A percentile compares a stretch with the other conserved stretches of the same genome.
phyloP scores from a whole-genome alignment of 306 rosid genomes.

The Fagus sylvatica region DNA sequence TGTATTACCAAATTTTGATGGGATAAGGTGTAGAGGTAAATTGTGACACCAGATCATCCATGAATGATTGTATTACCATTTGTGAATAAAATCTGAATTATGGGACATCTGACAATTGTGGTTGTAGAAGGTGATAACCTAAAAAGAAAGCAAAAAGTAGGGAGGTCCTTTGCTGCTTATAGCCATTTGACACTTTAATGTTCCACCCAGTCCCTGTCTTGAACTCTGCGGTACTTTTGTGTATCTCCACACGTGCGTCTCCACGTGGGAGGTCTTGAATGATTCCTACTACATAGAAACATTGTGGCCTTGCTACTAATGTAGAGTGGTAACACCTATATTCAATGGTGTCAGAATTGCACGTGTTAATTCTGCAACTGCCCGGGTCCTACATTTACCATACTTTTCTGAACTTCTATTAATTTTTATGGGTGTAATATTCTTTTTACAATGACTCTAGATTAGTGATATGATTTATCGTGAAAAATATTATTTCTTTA shows the following conservation, averaged over 20 bases:
- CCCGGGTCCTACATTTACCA: background rate
- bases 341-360: conserved; percentile 64
- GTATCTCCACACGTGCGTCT: conserved; percentile 39
- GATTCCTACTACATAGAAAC: conserved; percentile 24
- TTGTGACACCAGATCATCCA: too few relatives aligned
- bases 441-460: too few relatives aligned
- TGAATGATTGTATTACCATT: too few relatives aligned
- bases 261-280: conserved; percentile 38
- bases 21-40: too few relatives aligned
- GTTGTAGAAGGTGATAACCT: conserved; percentile 31
- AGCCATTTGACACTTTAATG: too few relatives aligned
- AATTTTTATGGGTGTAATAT: too few relatives aligned
- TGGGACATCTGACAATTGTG: conserved; percentile 37
- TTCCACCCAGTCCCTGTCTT: too few relatives aligned
- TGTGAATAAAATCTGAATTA: background rate
- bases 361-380: conserved; percentile 36
- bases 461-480: too few relatives aligned
- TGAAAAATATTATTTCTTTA: too few relatives aligned
- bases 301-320: conserved; percentile 11
- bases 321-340: conserved; percentile 9
- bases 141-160: too few relatives aligned
- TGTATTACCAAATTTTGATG: too few relatives aligned
- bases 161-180: background rate
- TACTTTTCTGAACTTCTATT: background rate
- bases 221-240: conserved; percentile 8